phyloP scores from a whole-genome alignment of 2,329 filamentous ascomycete species.

The Colletotrichum graminicola region DNA sequence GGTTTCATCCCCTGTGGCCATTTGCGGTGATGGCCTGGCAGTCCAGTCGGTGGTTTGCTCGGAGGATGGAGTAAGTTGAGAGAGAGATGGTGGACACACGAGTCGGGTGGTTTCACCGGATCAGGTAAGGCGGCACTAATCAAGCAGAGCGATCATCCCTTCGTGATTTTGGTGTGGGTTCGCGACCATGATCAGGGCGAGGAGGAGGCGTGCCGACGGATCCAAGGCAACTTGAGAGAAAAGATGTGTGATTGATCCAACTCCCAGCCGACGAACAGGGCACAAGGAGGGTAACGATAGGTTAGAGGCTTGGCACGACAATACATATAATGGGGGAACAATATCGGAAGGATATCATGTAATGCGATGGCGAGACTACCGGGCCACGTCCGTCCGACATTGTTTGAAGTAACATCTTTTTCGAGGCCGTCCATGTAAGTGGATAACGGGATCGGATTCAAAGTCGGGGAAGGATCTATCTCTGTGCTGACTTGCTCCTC shows the following conservation, averaged over 20 bases:
- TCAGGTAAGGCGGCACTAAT: conserved; percentile 19
- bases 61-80: neutral
- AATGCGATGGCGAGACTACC: conserved; percentile 30
- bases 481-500: conserved; percentile 22
- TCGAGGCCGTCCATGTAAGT: conserved; percentile 25
- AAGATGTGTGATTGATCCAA: conserved; percentile 4
- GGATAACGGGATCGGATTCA: conserved; percentile 27
- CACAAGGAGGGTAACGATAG: conserved; percentile 10
- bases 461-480: conserved; percentile 14
- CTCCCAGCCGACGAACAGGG: conserved; percentile 5
- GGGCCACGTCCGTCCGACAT: conserved; percentile 3
- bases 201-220: neutral
- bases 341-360: conserved; percentile 11
- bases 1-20: conserved; percentile 34
- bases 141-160: neutral
- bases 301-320: conserved; percentile 25
- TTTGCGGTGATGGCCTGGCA: neutral
- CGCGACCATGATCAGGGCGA: conserved; percentile 20
- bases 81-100: conserved; percentile 27
- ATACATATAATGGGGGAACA: conserved; percentile 4
- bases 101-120: conserved; percentile 37
- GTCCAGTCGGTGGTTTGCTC: conserved; percentile 27
- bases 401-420: conserved; percentile 1
- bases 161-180: conserved; percentile 5
- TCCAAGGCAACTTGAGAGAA: neutral